Percentiles rank a stretch among this genome's conserved stretches.
phyloP scores from a whole-genome alignment of 805 yeast genomes.

The Candida fluviatilis region DNA sequence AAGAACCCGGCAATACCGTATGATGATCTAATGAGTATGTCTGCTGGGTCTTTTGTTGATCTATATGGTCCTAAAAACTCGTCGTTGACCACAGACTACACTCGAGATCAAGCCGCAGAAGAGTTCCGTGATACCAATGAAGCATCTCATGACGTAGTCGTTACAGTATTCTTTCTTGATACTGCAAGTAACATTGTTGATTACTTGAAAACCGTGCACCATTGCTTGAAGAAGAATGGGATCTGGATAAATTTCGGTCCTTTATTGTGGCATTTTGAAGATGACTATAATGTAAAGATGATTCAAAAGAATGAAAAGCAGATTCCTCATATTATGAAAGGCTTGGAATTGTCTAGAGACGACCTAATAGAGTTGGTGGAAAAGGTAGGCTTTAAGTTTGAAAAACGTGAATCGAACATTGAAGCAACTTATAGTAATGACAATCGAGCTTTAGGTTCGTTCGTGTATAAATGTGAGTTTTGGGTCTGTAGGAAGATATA shows the following conservation, averaged over 20 bases:
- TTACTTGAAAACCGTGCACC: slow-evolving; percentile 45
- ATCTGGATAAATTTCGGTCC: slow-evolving; percentile 69
- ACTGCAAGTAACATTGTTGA: slow-evolving; percentile 59
- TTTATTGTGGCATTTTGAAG: slow-evolving; percentile 68
- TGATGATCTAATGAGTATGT: slow-evolving; percentile 59
- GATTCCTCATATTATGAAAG: slow-evolving; percentile 39
- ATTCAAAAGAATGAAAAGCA: slow-evolving; percentile 15
- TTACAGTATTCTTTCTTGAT: slow-evolving; percentile 61
- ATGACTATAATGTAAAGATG: slow-evolving; percentile 29
- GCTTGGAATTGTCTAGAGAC: slow-evolving; percentile 56
- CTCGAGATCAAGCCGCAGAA: slow-evolving; percentile 33
- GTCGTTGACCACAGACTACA: slow-evolving; percentile 29
- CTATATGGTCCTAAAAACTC: slow-evolving; percentile 52
- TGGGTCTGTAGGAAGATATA: slow-evolving; percentile 57
- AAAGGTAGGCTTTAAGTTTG: slow-evolving; percentile 48
- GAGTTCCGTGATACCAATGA: slow-evolving; percentile 40
- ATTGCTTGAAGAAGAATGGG: slow-evolving; percentile 44
- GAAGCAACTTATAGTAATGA: slow-evolving; percentile 54
- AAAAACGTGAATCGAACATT: slow-evolving; percentile 39
- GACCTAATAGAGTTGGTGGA: slow-evolving; percentile 48
- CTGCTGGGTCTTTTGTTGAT: slow-evolving; percentile 70
- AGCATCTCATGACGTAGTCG: slow-evolving; percentile 40
- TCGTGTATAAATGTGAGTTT: slow-evolving; percentile 58
- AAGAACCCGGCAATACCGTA: slow-evolving; percentile 39
- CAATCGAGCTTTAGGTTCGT: slow-evolving; percentile 46